Base-by-base conservation (phyloP, 805 yeast genomes). In the Saccharomycopsis selenospora region DNA sequence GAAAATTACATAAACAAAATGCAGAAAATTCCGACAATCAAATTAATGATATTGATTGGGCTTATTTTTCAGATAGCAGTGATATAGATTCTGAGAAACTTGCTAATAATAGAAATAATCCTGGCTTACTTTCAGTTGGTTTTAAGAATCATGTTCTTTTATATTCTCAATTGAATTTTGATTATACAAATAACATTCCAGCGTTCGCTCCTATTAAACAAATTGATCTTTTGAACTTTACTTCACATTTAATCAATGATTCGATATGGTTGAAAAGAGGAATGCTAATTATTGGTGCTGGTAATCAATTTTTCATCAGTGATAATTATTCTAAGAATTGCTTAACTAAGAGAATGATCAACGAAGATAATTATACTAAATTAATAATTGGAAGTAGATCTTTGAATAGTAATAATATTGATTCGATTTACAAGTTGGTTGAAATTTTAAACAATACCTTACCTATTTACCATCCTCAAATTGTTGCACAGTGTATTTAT, bases 391-490 rank as follows among this genome's bases (percentile, higher is more conserved):
- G 84, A 0, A 69, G 85, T 0, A 68, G 81, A 51, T 55, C 65
- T 42, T 53, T 41, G 49, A 51, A 41, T 23, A 45, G 28, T 42
- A 55, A 51, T 36, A 29, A 42, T 2, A 45, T 58, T 8, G 51
- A 54, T 17, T 63, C 64, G 22, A 74, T 90, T 2, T 73, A 85
- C 51, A 84, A 82, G 56, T 69, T 90, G 49, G 85, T 83, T 44
- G 69, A 86, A 13, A 81, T 89, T 3, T 66, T 90, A 48, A 90
- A 90, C 65, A 97, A 97, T 27, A 93, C 95, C 0, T 63, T 91
- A 13, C 96, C 97, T 0, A 66, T 88, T 0, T 90, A 86, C 57
- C 97, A 91, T 59, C 98, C 98, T 0, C 96, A 89, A 62, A 74
- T 87, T 46, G 63, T 90, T 43, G 80, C 88, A 41, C 96, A 90